Evolutionary conservation across 345 rosid genomes (phyloP).

Genomic region (Dovyalis caffra): DNA sequence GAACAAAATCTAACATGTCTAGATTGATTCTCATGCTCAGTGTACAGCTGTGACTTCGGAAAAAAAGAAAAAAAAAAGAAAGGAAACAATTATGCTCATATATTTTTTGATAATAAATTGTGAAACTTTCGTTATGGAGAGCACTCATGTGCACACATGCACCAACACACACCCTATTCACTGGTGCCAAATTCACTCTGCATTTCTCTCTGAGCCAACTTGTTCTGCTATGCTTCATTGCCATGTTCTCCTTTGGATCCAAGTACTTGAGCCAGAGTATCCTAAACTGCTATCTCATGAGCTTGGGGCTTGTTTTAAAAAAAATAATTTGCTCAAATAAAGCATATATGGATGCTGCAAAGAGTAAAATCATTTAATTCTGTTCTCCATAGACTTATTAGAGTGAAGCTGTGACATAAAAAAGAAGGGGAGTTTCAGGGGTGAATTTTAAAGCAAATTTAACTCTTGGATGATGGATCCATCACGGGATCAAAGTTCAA

Average conservation of each 20-base stretch:
- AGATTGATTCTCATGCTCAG: neutral
- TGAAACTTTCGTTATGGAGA: neutral
- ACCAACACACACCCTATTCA: neutral
- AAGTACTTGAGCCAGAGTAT: neutral
- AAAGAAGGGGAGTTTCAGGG: neutral
- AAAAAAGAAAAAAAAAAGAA: too few relatives aligned
- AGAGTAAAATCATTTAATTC: neutral
- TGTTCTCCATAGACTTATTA: neutral
- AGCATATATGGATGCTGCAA: neutral
- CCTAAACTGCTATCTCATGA: neutral
- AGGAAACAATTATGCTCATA: neutral
- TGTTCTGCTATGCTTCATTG: too few relatives aligned
- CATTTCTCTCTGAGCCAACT: neutral
- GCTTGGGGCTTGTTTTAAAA: neutral
- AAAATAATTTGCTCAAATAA: neutral
- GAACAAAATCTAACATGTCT: neutral
- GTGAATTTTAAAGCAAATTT: too few relatives aligned
- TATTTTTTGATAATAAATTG: neutral
- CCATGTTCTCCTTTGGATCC: neutral
- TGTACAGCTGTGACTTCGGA: too few relatives aligned
- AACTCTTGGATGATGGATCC: too few relatives aligned
- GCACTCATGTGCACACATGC: neutral
- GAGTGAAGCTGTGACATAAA: neutral
- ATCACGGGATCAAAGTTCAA: too few relatives aligned
- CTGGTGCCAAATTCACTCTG: neutral